These are phyloP conservation scores for Venturia nashicola DNA, from an alignment of 2,329 filamentous ascomycete genomes.

Conservation along the genomic window DNA sequence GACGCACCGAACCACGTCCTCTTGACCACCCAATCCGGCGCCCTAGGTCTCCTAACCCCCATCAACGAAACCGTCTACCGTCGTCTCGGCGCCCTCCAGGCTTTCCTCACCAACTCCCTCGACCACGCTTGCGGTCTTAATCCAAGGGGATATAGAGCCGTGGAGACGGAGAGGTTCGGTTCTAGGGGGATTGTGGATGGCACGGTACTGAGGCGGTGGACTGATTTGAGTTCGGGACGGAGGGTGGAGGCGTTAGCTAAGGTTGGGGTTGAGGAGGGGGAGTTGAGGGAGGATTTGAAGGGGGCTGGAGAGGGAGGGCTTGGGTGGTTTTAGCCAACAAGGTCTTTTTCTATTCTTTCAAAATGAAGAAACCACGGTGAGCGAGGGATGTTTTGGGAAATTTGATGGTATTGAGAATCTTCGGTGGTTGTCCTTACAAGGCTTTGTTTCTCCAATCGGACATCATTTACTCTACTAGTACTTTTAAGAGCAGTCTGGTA, in stretches of 20 bases:
- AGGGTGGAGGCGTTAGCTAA: slow-evolving; percentile 61
- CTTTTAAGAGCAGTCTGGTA: too few relatives aligned
- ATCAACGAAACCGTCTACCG: slow-evolving; percentile 73
- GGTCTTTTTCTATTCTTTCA: too few relatives aligned
- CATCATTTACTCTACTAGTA: too few relatives aligned
- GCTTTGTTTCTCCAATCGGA: too few relatives aligned
- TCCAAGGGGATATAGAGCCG: slow-evolving; percentile 61
- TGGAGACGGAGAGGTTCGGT: slow-evolving; percentile 33
- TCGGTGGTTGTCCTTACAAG: too few relatives aligned
- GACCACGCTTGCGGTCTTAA: slow-evolving; percentile 72
- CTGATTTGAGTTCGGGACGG: slow-evolving; percentile 60
- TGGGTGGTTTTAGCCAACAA: slow-evolving; percentile 31
- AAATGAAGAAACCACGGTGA: too few relatives aligned
- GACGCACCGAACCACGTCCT: slow-evolving; percentile 40
- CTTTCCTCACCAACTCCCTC: slow-evolving; percentile 64
- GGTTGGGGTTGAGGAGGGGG: slow-evolving; percentile 55
- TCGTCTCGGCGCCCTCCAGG: slow-evolving; percentile 67
- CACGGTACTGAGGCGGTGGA: slow-evolving; percentile 59
- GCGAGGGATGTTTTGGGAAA: too few relatives aligned
- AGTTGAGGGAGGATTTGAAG: slow-evolving; percentile 59
- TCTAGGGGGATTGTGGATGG: slow-evolving; percentile 67
- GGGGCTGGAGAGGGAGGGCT: slow-evolving; percentile 52
- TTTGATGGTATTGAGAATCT: too few relatives aligned
- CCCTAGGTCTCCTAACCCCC: slow-evolving; percentile 63
- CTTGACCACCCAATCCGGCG: slow-evolving; percentile 62